Percentiles rank a stretch among this genome's conserved stretches.
Evolutionary conservation across 2,329 filamentous ascomycete genomes (phyloP).

Genomic region (Aspergillus sp.): DNA sequence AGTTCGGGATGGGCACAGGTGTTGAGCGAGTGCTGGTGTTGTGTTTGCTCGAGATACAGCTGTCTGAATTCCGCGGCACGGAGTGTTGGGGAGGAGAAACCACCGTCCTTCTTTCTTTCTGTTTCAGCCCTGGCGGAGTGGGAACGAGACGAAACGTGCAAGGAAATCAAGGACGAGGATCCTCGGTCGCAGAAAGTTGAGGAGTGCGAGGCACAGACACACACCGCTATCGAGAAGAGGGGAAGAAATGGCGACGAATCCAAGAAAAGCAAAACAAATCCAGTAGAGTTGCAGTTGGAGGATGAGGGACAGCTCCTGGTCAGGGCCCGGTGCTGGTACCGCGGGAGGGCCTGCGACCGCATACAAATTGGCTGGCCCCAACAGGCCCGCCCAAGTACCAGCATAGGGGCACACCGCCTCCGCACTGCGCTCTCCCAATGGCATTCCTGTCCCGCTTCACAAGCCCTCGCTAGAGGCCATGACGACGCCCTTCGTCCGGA

Average conservation of each 20-base stretch:
- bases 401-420: neutral
- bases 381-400: neutral
- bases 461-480: conserved; percentile 12
- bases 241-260: neutral
- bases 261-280: conserved; percentile 4
- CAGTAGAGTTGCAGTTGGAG: neutral
- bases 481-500: neutral
- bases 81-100: conserved; percentile 1
- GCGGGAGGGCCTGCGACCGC: neutral
- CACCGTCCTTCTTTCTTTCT: neutral
- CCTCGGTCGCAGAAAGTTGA: neutral
- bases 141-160: neutral
- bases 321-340: neutral
- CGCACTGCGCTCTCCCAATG: neutral
- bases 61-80: neutral
- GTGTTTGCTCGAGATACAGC: neutral
- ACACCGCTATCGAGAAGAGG: conserved; percentile 1
- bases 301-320: conserved; percentile 1
- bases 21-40: neutral
- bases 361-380: neutral
- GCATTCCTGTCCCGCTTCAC: conserved; percentile 2
- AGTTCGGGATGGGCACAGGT: neutral
- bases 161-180: neutral
- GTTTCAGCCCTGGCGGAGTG: conserved; percentile 3
- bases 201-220: neutral